These are phyloP conservation scores for Phytophthora sansomeana DNA, from an alignment of 352 stramenopile genomes.

Conservation along the genomic window DNA sequence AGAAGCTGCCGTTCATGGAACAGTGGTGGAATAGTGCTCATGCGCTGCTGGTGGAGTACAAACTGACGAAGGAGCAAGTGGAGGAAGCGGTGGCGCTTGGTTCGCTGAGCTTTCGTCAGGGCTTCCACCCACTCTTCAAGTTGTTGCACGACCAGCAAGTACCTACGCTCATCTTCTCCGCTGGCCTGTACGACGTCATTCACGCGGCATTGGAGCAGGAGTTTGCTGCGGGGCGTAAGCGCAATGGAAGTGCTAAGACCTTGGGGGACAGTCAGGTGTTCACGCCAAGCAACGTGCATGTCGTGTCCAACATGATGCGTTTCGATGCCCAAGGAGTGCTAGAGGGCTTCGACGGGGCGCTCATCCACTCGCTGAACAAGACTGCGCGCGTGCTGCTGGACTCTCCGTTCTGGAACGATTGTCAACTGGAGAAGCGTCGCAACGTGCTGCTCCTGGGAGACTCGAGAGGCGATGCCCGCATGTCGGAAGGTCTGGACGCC, in stretches of 20 bases:
- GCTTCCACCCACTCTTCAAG: conserved; percentile 57
- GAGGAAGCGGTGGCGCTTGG: conserved; percentile 40
- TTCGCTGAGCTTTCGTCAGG: conserved; percentile 50
- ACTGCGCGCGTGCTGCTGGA: conserved; percentile 71
- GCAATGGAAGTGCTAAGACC: conserved; percentile 2
- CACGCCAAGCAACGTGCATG: conserved; percentile 65
- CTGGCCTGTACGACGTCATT: conserved; percentile 66
- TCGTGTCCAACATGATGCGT: conserved; percentile 83
- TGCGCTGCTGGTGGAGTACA: conserved; percentile 58
- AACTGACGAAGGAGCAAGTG: conserved; percentile 54
- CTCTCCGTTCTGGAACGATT: conserved; percentile 67
- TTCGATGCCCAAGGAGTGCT: conserved; percentile 56
- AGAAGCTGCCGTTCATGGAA: conserved; percentile 79
- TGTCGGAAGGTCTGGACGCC: conserved; percentile 63
- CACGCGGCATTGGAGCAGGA: conserved; percentile 56
- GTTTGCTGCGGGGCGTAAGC: conserved; percentile 37
- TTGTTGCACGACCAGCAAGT: conserved; percentile 47
- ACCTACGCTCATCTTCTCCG: conserved; percentile 73
- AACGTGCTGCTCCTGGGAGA: conserved; percentile 79
- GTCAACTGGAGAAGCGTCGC: conserved; percentile 52
- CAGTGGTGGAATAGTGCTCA: conserved; percentile 65
- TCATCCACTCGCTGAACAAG: conserved; percentile 86
- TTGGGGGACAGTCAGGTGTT: not conserved
- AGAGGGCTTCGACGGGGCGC: conserved; percentile 60
- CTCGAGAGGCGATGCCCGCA: conserved; percentile 64